Evolutionary conservation across 208 protist genomes (phyloP).

Genomic region (Trypanosoma lewisi): DNA sequence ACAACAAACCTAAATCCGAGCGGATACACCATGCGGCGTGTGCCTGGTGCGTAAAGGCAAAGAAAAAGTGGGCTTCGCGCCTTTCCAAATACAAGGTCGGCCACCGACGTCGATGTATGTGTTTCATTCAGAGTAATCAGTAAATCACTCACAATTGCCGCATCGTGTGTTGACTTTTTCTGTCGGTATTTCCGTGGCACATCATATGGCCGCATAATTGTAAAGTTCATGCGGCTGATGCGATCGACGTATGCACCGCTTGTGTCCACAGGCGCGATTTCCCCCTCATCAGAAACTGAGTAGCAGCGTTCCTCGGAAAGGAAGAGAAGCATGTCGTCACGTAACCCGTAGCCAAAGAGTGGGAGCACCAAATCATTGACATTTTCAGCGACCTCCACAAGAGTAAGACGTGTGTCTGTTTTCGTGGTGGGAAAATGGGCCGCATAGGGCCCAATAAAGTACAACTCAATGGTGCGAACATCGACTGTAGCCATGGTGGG

Average conservation of each 20-base stretch:
- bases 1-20: constrained; percentile 59
- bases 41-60: constrained; percentile 68
- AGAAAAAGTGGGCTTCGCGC: constrained; percentile 36
- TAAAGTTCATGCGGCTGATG: constrained; percentile 56
- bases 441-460: constrained; percentile 59
- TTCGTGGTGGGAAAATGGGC: constrained; percentile 14
- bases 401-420: constrained; percentile 14
- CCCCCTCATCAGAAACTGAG: background rate
- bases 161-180: background rate
- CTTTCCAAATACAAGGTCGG: constrained; percentile 39
- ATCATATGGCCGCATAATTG: constrained; percentile 56
- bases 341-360: constrained; percentile 61
- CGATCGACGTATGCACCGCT: constrained; percentile 17
- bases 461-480: constrained; percentile 41
- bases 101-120: constrained; percentile 30
- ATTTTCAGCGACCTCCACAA: constrained; percentile 54
- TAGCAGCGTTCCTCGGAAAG: constrained; percentile 42
- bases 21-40: constrained; percentile 40
- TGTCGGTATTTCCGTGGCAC: constrained; percentile 44
- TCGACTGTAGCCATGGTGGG: constrained; percentile 41
- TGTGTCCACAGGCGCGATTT: background rate
- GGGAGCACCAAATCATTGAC: constrained; percentile 48
- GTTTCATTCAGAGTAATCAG: constrained; percentile 42
- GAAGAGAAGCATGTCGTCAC: constrained; percentile 57
- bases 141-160: constrained; percentile 5